Evolutionary conservation across 2,329 filamentous ascomycete species (phyloP), one percentile per base, ranked within the genome.

Genomic region (Byssochlamys sp.): DNA sequence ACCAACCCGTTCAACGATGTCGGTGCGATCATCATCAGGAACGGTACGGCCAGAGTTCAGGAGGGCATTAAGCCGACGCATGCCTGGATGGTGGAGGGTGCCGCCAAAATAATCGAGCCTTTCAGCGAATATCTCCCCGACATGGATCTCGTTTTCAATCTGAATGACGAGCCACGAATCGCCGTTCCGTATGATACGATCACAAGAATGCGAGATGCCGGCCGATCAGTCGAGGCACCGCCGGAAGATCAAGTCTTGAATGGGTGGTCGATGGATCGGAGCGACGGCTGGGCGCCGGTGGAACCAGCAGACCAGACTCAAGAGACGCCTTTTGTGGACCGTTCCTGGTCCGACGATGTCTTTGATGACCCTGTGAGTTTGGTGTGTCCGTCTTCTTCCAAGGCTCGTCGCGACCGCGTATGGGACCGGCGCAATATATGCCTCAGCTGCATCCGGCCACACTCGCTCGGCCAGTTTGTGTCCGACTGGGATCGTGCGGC

Each of bases 391-490:
- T 79, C 83, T 2, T 77, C 77, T 0, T 88, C 88, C 1, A 79
- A 77, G 11, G 81, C 81, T 2, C 81, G 85, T 27, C 80, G 76
- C 12, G 78, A 79, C 7, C 78, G 82, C 11, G 77, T 83, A 58
- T 89, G 85, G 84, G 81, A 89, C 61, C 79, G 81, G 26, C 79
- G 80, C 56, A 78, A 81, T 35, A 79, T 90, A 54, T 92, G 89
- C 69, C 75, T 81, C 0, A 74, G 76, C 2, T 92, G 89, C 68
- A 76, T 79, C 1, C 73, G 76, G 5, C 81, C 81, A 0, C 87
- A 91, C 65, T 87, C 88, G 0, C 74, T 82, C 19, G 85, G 83
- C 2, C 84, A 84, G 25, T 88, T 89, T 64, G 73, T 90, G 4
- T 75, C 78, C 3, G 79, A 88, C 63, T 91, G 87, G 84, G 77